Base-by-base conservation (phyloP, 495 filamentous ascomycete genomes). In the Tuber aestivum region DNA sequence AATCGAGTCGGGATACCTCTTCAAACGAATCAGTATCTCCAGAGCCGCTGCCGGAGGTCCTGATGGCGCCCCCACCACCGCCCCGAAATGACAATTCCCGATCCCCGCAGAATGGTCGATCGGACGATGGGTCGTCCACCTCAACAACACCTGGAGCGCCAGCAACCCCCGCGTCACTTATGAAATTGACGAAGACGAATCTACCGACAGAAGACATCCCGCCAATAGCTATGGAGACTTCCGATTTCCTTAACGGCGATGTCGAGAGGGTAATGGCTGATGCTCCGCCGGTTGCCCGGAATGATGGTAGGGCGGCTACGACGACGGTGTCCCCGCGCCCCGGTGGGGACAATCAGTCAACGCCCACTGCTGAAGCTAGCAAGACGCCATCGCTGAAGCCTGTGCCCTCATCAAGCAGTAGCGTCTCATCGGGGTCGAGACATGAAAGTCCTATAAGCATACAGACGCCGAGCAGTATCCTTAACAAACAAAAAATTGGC, bases 161-260 rank as follows among this genome's bases (percentile, higher is more conserved):
- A 23, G 93, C 92, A 32, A 95, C 93, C 3, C 93, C 93, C 0
- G 92, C 93, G 23, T 94, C 93, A n/a, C 83, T 97, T 76, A 95
- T 97, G 90, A 91, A 89, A 71, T 87, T 91, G 38, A 84, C 80
- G 35, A 87, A 89, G 78, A 80, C 56, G 79, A 85, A 70, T 80
- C 83, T 69, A 76, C 84, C 71, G 79, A 82, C 76, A 61, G 81
- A 83, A n/a, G 80, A 82, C 42, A 82, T 82, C 72, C 80, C 80
- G 6, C 80, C 80, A 38, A 82, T 82, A 77, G 74, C 80, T 32
- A 82, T 82, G 80, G 80, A 82, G 44, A 82, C 80, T 32, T 75
- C 80, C 18, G 80, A 82, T 32, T 82, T 76, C 73, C 61, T 82
- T 42, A 82, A 82, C 71, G 76, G 80, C 35, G 77, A 77, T 71